Evolutionary conservation across 495 filamentous ascomycete species (phyloP), one percentile per base, ranked within the genome.

Genomic region (Talaromyces liani): DNA sequence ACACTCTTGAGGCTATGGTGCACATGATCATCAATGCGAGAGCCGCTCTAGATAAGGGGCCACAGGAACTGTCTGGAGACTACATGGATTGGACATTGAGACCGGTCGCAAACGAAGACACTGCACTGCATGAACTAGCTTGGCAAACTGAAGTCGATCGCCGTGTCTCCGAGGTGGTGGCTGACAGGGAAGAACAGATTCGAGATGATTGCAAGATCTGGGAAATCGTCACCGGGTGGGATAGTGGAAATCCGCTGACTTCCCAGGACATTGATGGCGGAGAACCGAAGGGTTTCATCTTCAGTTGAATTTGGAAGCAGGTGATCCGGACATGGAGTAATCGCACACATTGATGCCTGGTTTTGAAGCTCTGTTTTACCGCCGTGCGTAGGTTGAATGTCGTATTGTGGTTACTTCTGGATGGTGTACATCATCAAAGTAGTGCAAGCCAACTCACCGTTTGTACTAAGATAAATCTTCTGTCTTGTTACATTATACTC

Each of bases 1-100:
- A 90, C 72, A 93, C 93, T 0, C 69, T 97, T 64, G 85, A 87
- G 65, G 88, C 85, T 29, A 81, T 96, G 79, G 70, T 98, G 10
- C 82, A 75, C 12, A 82, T 97, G 66, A 79, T 84, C 53, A 70
- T 91, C 64, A 78, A 53, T 12, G 57, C 63, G 20, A 20, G 63
- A 29, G 20, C 47, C 9, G 55, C 47, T 33, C 56, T 64, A 9
- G 56, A 60, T 33, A 34, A 36, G 16, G 29, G 16, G 6, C 22
- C 56, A n/a, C 31, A 58, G 25, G 27, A 33, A 12, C 20, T 22
- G 5, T n/a, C 33, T n/a, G 63, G 57, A 22, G 55, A 45, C 22
- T 47, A 47, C 25, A 27, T 49, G 29, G 57, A 59, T 24, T 64
- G 63, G 63, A 36, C 55, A 58, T 5, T 53, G 39, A 55, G 51